phyloP scores from a whole-genome alignment of 768 basidiomycete species.

The Tephrocybe sp. region DNA sequence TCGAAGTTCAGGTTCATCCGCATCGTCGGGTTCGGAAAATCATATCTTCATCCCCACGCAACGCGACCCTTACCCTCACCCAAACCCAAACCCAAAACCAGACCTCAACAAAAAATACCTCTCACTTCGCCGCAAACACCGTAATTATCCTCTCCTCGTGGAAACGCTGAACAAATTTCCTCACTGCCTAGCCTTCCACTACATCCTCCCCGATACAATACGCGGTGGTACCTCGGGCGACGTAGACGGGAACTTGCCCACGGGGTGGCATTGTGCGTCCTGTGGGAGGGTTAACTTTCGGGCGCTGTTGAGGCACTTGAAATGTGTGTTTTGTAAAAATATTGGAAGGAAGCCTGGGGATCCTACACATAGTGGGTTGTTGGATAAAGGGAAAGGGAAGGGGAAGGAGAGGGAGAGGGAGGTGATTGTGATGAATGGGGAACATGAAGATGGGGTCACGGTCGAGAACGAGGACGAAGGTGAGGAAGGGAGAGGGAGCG shows the following conservation, averaged over 20 bases:
- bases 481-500: neutral
- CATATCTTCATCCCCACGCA: no score
- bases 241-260: constrained; percentile 33
- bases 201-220: constrained; percentile 20
- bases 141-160: constrained; percentile 12
- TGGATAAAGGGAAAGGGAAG: neutral
- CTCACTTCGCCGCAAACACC: constrained; percentile 16
- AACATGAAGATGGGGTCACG: neutral
- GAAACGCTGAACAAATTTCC: neutral
- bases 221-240: constrained; percentile 24
- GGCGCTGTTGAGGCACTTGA: constrained; percentile 40
- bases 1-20: neutral
- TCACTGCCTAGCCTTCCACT: constrained; percentile 2
- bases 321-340: constrained; percentile 33
- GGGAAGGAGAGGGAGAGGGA: neutral
- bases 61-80: no score
- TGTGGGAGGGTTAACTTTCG: constrained; percentile 52
- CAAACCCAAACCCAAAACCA: neutral
- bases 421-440: no score
- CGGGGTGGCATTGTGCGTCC: constrained; percentile 45
- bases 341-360: no score
- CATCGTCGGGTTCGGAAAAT: no score
- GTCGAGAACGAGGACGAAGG: neutral
- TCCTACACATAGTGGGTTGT: no score
- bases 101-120: constrained; percentile 5